These are phyloP conservation scores for Lasiodiplodia gonubiensis DNA, from an alignment of 2,329 filamentous ascomycete genomes.

Conservation along the genomic window DNA sequence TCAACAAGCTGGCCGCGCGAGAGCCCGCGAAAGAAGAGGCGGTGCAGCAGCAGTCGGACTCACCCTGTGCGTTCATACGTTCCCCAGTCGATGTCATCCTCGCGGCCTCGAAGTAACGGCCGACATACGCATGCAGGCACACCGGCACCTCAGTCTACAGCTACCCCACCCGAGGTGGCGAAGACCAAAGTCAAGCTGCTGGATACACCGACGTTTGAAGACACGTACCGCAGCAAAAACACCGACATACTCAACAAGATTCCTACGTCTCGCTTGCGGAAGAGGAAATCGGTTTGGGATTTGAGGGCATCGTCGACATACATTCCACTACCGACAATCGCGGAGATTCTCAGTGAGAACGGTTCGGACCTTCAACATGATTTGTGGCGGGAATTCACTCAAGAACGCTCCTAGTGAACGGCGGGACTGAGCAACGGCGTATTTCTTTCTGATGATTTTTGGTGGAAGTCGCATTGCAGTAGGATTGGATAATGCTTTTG, in stretches of 20 bases:
- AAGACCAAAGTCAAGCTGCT: neutral
- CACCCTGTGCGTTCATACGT: too few relatives aligned
- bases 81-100: too few relatives aligned
- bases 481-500: too few relatives aligned
- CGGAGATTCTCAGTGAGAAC: too few relatives aligned
- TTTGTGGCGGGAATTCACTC: too few relatives aligned
- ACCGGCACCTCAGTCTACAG: neutral
- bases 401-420: too few relatives aligned
- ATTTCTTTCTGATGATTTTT: too few relatives aligned
- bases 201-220: neutral
- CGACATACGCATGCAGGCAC: neutral
- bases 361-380: too few relatives aligned
- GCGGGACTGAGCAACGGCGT: too few relatives aligned
- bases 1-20: neutral
- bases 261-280: neutral
- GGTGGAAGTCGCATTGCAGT: too few relatives aligned
- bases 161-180: neutral
- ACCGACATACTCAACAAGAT: neutral
- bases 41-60: neutral
- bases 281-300: neutral
- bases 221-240: neutral
- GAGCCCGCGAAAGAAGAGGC: neutral
- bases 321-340: neutral
- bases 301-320: neutral
- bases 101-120: too few relatives aligned